Base-by-base conservation (phyloP, 2,329 filamentous ascomycete species). In the Orbilia blumenaviensis region DNA sequence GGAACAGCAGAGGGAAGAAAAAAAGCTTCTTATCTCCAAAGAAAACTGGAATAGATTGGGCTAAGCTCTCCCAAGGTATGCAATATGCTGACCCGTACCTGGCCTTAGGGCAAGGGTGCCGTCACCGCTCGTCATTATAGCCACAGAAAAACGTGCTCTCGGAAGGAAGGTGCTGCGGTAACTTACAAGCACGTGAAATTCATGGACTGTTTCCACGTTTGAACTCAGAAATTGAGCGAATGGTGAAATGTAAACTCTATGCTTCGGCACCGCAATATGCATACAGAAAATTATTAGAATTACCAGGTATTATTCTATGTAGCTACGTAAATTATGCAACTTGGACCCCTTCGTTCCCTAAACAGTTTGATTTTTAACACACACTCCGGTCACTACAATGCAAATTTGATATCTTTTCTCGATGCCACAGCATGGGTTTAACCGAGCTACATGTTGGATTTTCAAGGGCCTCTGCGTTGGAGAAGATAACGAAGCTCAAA, bases 161-260 rank as follows among this genome's bases (percentile, higher is more conserved):
- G n/a, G n/a, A n/a, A n/a, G 27, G 54, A 27, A 16, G 16, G 7
- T 16, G 54, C 18, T 34, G 9, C 18, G 32, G 34, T 21, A 10
- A 42, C 14, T 27, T 29, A 1, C 14, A 44, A 61, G 27, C 56
- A 61, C n/a, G 56, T 61, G 56, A 61, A 61, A 44, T 42, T 29
- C 56, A 42, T 0, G 16, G n/a, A n/a, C n/a, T n/a, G n/a, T n/a
- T n/a, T n/a, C n/a, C n/a, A n/a, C n/a, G n/a, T 36, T 36, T 14
- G 12, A 50, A 27, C 23, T n/a, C n/a, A n/a, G n/a, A n/a, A n/a
- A n/a, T n/a, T n/a, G n/a, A n/a, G n/a, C n/a, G n/a, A n/a, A n/a
- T n/a, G n/a, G n/a, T n/a, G n/a, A n/a, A n/a, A n/a, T n/a, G n/a
- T n/a, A n/a, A n/a, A n/a, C n/a, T n/a, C n/a, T n/a, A n/a, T n/a